Evolutionary conservation across 73 alveolate genomes (phyloP), one percentile per base, ranked within the genome.

Genomic region (Paramecium tetraurelia): DNA sequence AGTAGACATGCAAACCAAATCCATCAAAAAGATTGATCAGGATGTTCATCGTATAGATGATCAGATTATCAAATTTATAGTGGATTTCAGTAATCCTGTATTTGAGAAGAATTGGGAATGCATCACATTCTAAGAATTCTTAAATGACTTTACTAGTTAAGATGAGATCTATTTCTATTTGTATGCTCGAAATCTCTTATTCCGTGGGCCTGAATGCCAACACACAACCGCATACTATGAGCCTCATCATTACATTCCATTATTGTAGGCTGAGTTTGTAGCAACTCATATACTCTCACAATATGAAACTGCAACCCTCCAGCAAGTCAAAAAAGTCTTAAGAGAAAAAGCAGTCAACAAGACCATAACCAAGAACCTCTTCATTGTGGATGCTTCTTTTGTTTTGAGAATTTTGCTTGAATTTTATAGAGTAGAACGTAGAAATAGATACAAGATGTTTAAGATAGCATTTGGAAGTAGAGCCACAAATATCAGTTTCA

Each of bases 371-470:
- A 80, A 80, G 14, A 44, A 41, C 16, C 20, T 80, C 0, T 40
- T 43, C 18, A 80, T 80, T 14, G 57, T 80, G 1, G 90, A 80
- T 46, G 70, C 76, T 40, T 33, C 76, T 40, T 80, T 80, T 46
- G 75, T 46, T 20, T 44, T 80, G 29, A 80, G 90, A 46, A 80
- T 80, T 3, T 24, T 80, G 24, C 29, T 80, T 9, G 90, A 80
- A 48, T 80, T 80, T 46, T 80, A 80, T 80, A 41, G 90, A 35
- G 90, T 80, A 20, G 90, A 80, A 20, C 46, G 90, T 9, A 80
- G 90, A 46, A 80, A 80, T 80, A 80, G 90, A 80, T 80, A 80
- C 14, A 80, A 80, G 18, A 80, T 80, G 77, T 80, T 80, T 5
- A 80, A 80, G 46, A 41, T 80, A 24, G 90, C 90, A 18, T 80